Evolutionary conservation across 1,284 basidiomycete genomes (phyloP).

Genomic region (Stygiomarasmius scandens): DNA sequence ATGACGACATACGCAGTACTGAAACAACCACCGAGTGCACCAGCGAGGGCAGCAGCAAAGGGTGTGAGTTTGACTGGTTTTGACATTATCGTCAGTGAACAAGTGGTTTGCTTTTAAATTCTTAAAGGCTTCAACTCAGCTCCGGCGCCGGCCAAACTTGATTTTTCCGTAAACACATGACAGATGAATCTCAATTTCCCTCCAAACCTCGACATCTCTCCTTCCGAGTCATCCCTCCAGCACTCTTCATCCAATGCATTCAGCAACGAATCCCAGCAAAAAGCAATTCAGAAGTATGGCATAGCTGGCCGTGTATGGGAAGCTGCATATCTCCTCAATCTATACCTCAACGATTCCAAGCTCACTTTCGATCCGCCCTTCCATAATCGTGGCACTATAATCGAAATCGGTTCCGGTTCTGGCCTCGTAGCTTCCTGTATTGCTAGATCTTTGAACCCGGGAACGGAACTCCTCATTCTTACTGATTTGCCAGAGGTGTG

Average conservation of each 20-base stretch:
- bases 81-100: constrained; percentile 56
- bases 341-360: constrained; percentile 51
- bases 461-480: constrained; percentile 50
- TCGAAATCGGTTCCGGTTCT: constrained; percentile 77
- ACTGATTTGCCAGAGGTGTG: constrained; percentile 70
- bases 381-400: constrained; percentile 33
- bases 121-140: not conserved
- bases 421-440: constrained; percentile 62
- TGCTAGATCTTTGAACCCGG: constrained; percentile 31
- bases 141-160: not conserved
- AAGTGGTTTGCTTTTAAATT: constrained; percentile 9
- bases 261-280: constrained; percentile 45
- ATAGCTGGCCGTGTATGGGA: constrained; percentile 83
- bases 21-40: constrained; percentile 93
- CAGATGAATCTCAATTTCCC: constrained; percentile 42
- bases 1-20: constrained; percentile 81
- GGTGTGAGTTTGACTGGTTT: constrained; percentile 79
- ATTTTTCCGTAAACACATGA: not conserved
- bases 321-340: constrained; percentile 63
- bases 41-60: constrained; percentile 91
- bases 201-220: constrained; percentile 41
- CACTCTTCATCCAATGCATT: not conserved
- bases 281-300: constrained; percentile 68
- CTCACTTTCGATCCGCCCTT: constrained; percentile 66
- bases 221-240: constrained; percentile 24